These are phyloP conservation scores for Kalmanozyma brasiliensis DNA, from an alignment of 1,284 basidiomycete genomes.

Conservation along the genomic window DNA sequence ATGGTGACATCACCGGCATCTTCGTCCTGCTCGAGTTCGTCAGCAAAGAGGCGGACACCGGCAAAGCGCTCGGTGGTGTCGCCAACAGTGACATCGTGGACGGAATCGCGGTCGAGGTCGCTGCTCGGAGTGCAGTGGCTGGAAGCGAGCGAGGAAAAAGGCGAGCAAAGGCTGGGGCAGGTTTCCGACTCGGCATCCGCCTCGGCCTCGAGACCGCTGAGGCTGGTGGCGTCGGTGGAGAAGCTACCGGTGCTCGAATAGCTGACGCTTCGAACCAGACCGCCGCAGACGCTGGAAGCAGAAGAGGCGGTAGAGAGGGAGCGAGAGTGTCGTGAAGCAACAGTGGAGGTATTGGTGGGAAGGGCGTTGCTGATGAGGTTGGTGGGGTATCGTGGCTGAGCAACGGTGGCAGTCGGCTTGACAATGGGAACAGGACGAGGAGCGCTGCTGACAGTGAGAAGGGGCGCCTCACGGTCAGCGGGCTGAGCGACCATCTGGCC, in stretches of 20 bases:
- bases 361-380: slow-evolving; percentile 15
- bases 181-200: slow-evolving; percentile 18
- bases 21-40: slow-evolving; percentile 24
- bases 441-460: slow-evolving; percentile 31
- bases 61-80: slow-evolving; percentile 36
- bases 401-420: slow-evolving; percentile 15
- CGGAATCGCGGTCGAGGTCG: slow-evolving; percentile 12
- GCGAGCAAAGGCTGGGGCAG: slow-evolving; percentile 44
- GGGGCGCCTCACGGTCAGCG: slow-evolving; percentile 12
- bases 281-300: slow-evolving; percentile 13
- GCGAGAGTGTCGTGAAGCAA: slow-evolving; percentile 15
- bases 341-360: too few species aligned
- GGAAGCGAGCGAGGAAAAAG: slow-evolving; percentile 17
- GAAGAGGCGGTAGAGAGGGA: slow-evolving; percentile 26
- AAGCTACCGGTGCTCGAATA: slow-evolving; percentile 30
- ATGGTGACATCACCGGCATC: slow-evolving; percentile 44
- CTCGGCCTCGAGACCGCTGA: slow-evolving; percentile 11
- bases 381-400: slow-evolving; percentile 17
- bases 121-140: slow-evolving; percentile 22
- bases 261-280: slow-evolving; percentile 37
- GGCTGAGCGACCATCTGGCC: slow-evolving; percentile 31
- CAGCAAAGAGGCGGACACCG: slow-evolving; percentile 31
- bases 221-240: slow-evolving; percentile 43
- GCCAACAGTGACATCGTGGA: slow-evolving; percentile 32
- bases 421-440: slow-evolving; percentile 40